phyloP scores from a whole-genome alignment of 257 asterid species.

The Ligustrum vulgare region DNA sequence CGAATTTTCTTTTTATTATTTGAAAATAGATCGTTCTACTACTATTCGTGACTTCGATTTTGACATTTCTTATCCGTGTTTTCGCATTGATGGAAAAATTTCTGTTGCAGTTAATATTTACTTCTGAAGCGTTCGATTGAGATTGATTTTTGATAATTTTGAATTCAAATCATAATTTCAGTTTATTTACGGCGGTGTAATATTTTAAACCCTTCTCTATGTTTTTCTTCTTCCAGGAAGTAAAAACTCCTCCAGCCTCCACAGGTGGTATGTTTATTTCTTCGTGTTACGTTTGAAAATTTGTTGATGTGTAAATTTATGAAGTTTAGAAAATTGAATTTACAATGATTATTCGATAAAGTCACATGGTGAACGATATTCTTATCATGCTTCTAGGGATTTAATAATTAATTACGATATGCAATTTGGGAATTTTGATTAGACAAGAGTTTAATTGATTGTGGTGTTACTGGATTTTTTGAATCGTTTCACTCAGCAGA shows the following conservation, averaged over 20 bases:
- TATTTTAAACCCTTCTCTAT: not conserved
- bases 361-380: not conserved
- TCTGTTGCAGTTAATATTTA: not conserved
- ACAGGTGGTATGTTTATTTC: constrained; percentile 36
- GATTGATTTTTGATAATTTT: constrained; percentile 3
- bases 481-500: not conserved
- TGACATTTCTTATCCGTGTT: not conserved
- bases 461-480: not conserved
- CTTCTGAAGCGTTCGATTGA: not conserved
- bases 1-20: not conserved
- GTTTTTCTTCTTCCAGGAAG: constrained; percentile 29
- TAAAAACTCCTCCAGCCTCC: constrained; percentile 35
- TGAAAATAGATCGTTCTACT: constrained; percentile 10
- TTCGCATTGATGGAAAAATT: not conserved
- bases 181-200: constrained; percentile 2
- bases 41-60: constrained; percentile 7
- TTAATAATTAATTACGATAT: not conserved
- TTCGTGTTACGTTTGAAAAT: not conserved
- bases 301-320: constrained; percentile 3
- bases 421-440: not conserved
- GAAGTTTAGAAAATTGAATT: constrained; percentile 1
- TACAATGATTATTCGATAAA: not conserved
- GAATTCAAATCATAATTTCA: not conserved
- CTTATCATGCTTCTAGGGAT: not conserved
- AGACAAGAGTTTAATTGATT: not conserved